Conservation (phyloP, 441 rosid species). For the Pelargonium citronellum region DNA sequence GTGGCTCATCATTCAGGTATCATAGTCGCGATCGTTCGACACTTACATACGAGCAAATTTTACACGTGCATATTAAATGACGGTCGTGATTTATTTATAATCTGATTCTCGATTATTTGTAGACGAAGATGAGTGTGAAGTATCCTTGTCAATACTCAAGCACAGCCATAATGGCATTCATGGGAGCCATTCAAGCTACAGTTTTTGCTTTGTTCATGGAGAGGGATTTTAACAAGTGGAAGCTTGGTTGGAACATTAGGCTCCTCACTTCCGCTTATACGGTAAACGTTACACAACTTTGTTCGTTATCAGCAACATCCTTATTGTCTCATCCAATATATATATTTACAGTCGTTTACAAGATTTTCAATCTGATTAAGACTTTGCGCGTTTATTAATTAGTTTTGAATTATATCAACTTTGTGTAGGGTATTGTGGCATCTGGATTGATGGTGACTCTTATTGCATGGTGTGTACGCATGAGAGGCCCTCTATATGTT, state of each 20-base stretch:
- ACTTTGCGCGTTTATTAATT: not conserved
- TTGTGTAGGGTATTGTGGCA: slow-evolving; percentile 22
- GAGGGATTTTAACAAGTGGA: slow-evolving; percentile 26
- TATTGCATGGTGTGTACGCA: slow-evolving; percentile 27
- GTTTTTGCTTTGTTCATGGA: slow-evolving; percentile 17
- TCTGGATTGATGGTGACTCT: slow-evolving; percentile 17
- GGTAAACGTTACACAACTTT: not conserved
- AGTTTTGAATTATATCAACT: not conserved
- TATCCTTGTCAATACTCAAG: slow-evolving; percentile 41
- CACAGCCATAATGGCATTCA: slow-evolving; percentile 29
- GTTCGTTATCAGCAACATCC: not conserved
- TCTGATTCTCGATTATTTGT: not conserved
- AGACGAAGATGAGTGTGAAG: slow-evolving; percentile 37
- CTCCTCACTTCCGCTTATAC: slow-evolving; percentile 18
- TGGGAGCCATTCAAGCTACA: slow-evolving; percentile 20
- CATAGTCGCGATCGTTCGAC: not conserved
- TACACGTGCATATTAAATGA: too few species aligned
- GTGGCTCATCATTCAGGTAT: slow-evolving; percentile 50
- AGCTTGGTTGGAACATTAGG: slow-evolving; percentile 27
- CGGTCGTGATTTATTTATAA: too few species aligned
- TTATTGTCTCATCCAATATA: not conserved
- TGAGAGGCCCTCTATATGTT: slow-evolving; percentile 29
- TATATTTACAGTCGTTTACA: not conserved
- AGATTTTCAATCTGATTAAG: not conserved
- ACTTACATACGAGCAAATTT: too few species aligned